These are phyloP conservation scores for Penicillium expansum DNA, from an alignment of 2,329 filamentous ascomycete genomes.

Conservation along the genomic window DNA sequence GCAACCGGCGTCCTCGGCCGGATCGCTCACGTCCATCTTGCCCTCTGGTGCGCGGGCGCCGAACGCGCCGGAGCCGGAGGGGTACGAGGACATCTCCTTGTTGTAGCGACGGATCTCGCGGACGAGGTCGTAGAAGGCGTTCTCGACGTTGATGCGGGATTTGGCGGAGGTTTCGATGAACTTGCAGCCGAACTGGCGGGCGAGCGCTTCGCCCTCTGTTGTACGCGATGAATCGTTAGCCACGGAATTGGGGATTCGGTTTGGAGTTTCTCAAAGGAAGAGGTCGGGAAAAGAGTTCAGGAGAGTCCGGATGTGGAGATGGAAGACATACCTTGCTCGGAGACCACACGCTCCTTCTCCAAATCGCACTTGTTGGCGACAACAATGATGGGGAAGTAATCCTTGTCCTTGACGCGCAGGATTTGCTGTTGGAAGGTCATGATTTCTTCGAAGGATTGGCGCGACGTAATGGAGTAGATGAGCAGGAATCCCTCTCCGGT, in stretches of 20 bases:
- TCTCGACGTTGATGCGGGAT: conserved; percentile 96
- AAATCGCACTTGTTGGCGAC: conserved; percentile 99
- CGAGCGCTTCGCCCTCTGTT: conserved; percentile 84
- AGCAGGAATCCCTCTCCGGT: conserved; percentile 97
- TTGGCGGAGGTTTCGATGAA: conserved; percentile 99
- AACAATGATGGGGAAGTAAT: conserved; percentile 99
- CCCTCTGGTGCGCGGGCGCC: conserved; percentile 58
- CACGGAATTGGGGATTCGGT: not conserved
- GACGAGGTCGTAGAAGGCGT: conserved; percentile 97
- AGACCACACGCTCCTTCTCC: conserved; percentile 85
- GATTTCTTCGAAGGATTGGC: conserved; percentile 97
- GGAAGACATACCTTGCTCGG: conserved; percentile 72
- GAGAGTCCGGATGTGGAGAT: not conserved
- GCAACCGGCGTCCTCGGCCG: conserved; percentile 61
- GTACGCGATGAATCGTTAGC: not conserved
- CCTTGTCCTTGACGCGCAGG: conserved; percentile 97
- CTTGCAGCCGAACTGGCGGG: conserved; percentile 86
- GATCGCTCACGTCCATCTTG: conserved; percentile 73
- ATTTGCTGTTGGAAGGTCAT: conserved; percentile 99
- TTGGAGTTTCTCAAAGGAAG: no score
- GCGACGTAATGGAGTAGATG: conserved; percentile 96
- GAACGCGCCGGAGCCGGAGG: conserved; percentile 63
- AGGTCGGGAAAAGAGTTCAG: not conserved
- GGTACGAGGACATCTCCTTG: conserved; percentile 92
- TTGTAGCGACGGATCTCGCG: conserved; percentile 98